Base-by-base conservation (phyloP, 2,329 filamentous ascomycete species). In the Aspergillus floridensis region DNA sequence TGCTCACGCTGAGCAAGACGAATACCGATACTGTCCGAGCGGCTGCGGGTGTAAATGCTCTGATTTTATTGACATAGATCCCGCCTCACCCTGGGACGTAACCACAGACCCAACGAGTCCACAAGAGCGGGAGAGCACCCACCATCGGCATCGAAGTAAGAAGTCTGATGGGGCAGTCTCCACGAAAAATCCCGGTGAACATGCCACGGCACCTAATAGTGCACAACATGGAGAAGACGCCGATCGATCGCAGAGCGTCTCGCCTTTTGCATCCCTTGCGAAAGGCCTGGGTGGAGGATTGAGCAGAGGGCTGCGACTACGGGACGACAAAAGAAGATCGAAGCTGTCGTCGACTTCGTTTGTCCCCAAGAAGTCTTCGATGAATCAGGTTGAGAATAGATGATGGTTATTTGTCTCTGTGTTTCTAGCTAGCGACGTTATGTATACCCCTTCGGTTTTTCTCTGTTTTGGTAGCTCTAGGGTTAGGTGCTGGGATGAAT, bases 31-130 rank as follows among this genome's bases (percentile, higher is more conserved):
- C 47, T 82, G 80, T 58, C 76, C 79, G 6, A 77, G 73, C 12
- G 79, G 79, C n/a, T 82, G 80, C 65, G 80, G 78, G 53, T 82
- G 80, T 57, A 70, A 68, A 58, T 82, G 80, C 64, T 72, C 76
- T 3, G 73, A 79, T 19, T 72, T 79, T 50, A 59, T 70, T 5
- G 64, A 65, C 32, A 63, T 75, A 14, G 56, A 74, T 5, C 68
- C 77, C 4, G 68, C 73, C 19, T 71, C 70, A 46, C 73, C 74
- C 1, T 64, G 59, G 60, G 65, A 24, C 21, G 26, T 46, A 8
- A 55, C 65, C 47, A 55, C 68, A 5, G 50, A 63, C 8, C 65
- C 64, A 26, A 66, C 67, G 2, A 51, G 22, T 21, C 31, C 61
- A 2, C 61, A 58, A 10, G 67, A 70, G 41, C 66, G 56, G 60